Evolutionary conservation across 2,329 filamentous ascomycete genomes (phyloP).

Genomic region (Cercospora berteroae): DNA sequence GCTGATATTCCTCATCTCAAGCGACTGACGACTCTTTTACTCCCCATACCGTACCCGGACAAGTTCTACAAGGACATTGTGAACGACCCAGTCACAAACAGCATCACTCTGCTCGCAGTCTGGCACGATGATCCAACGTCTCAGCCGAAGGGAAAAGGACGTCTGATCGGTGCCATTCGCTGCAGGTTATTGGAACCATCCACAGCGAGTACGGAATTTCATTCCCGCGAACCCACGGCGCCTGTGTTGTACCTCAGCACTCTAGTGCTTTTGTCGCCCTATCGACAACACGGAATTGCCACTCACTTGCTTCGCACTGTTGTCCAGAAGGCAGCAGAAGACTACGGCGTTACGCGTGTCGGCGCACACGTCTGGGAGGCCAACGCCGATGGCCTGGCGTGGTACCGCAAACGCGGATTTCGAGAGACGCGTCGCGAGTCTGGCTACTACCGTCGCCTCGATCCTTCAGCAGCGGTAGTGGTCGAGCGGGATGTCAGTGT

Average conservation of each 20-base stretch:
- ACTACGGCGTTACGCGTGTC: conserved; percentile 53
- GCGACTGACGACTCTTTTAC: conserved; percentile 56
- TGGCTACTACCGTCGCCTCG: conserved; percentile 59
- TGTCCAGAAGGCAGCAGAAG: conserved; percentile 39
- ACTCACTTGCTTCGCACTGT: conserved; percentile 51
- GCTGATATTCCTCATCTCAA: conserved; percentile 56
- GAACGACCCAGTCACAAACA: conserved; percentile 52
- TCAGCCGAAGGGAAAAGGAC: conserved; percentile 32
- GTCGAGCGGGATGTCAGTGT: conserved; percentile 46
- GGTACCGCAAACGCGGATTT: conserved; percentile 61
- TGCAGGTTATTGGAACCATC: conserved; percentile 44
- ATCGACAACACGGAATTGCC: conserved; percentile 58
- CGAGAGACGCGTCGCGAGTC: conserved; percentile 51
- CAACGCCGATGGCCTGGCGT: conserved; percentile 58
- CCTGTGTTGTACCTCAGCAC: conserved; percentile 60
- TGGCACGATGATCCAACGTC: conserved; percentile 50
- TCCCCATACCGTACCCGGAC: conserved; percentile 61
- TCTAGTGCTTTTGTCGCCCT: conserved; percentile 58
- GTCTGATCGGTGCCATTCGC: conserved; percentile 48
- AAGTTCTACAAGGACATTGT: conserved; percentile 62
- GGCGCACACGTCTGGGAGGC: conserved; percentile 65
- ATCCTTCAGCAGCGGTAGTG: conserved; percentile 54
- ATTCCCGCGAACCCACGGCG: conserved; percentile 16
- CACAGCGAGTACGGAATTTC: background rate
- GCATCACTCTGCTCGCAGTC: conserved; percentile 59